Evolutionary conservation across 306 rosid genomes (phyloP).

Genomic region (Vicia villosa): DNA sequence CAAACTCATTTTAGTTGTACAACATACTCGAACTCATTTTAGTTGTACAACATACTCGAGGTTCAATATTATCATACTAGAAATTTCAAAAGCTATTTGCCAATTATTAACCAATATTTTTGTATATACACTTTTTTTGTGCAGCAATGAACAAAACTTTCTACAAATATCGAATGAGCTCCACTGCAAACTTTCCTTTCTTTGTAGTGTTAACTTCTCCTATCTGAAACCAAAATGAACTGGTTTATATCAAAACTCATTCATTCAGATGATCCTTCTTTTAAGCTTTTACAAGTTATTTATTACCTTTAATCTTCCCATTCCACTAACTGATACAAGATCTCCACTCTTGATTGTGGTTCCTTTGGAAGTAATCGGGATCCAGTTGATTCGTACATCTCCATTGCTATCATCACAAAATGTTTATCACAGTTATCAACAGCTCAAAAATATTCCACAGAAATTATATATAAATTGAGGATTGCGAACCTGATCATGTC

Average conservation of each 20-base stretch:
- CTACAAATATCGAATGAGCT: conserved; percentile 72
- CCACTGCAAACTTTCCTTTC: conserved; percentile 85
- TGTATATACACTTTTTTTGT: not conserved
- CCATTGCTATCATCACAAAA: conserved; percentile 58
- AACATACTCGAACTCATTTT: too few species aligned
- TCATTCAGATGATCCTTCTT: conserved; percentile 25
- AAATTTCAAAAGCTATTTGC: too few species aligned
- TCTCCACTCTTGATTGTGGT: conserved; percentile 77
- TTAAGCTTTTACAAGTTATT: conserved; percentile 30
- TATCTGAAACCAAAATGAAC: conserved; percentile 52
- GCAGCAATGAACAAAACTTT: conserved; percentile 27
- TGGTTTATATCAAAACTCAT: conserved; percentile 15
- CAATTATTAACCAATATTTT: not conserved
- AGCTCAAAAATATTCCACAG: not conserved
- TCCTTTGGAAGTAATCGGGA: conserved; percentile 75
- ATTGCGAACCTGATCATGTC: conserved; percentile 69
- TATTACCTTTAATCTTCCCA: conserved; percentile 78
- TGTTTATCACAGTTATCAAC: conserved; percentile 4
- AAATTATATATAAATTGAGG: not conserved
- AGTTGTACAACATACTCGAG: too few species aligned
- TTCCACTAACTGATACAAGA: conserved; percentile 78
- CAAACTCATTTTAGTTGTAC: too few species aligned
- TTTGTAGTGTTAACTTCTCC: conserved; percentile 83
- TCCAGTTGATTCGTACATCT: conserved; percentile 90
- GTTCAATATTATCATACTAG: too few species aligned